phyloP scores from a whole-genome alignment of 192 early-diverging fungal genomes.

The Umbelopsis ramanniana region DNA sequence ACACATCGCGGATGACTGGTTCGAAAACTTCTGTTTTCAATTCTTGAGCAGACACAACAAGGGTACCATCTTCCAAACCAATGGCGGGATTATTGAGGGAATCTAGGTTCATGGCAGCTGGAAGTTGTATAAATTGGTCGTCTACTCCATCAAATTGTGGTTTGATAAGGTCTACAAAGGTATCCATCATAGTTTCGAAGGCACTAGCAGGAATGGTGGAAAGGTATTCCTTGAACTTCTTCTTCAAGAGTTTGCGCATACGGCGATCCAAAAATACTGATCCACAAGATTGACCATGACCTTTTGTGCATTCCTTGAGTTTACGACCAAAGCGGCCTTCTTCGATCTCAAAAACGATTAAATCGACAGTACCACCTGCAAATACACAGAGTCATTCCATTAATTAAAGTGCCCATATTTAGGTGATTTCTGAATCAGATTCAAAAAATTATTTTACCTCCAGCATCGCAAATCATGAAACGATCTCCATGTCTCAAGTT shows the following conservation, averaged over 20 bases:
- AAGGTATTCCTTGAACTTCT: conserved; percentile 49
- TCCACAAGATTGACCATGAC: conserved; percentile 53
- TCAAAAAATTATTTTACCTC: conserved; percentile 33
- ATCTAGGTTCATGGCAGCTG: conserved; percentile 51
- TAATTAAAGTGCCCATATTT: too few relatives aligned
- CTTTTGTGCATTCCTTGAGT: conserved; percentile 44
- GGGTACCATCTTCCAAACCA: conserved; percentile 51
- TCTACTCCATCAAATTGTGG: conserved; percentile 58
- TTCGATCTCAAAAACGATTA: conserved; percentile 57
- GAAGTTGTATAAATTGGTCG: conserved; percentile 53
- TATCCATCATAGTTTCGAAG: conserved; percentile 52
- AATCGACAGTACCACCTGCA: conserved; percentile 55
- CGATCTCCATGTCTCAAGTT: conserved; percentile 51
- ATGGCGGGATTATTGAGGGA: conserved; percentile 49
- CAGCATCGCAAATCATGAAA: conserved; percentile 63
- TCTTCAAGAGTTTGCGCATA: conserved; percentile 49
- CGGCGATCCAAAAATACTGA: conserved; percentile 51
- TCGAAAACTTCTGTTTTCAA: conserved; percentile 57
- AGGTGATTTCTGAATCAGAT: too few relatives aligned
- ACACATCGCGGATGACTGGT: conserved; percentile 55
- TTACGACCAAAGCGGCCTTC: conserved; percentile 43
- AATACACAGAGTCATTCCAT: neutral
- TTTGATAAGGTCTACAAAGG: conserved; percentile 58
- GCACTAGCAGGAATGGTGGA: conserved; percentile 47
- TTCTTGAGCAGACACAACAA: conserved; percentile 50